These are phyloP conservation scores for Penicillium parvum DNA, from an alignment of 495 filamentous ascomycete species.

Conservation along the genomic window DNA sequence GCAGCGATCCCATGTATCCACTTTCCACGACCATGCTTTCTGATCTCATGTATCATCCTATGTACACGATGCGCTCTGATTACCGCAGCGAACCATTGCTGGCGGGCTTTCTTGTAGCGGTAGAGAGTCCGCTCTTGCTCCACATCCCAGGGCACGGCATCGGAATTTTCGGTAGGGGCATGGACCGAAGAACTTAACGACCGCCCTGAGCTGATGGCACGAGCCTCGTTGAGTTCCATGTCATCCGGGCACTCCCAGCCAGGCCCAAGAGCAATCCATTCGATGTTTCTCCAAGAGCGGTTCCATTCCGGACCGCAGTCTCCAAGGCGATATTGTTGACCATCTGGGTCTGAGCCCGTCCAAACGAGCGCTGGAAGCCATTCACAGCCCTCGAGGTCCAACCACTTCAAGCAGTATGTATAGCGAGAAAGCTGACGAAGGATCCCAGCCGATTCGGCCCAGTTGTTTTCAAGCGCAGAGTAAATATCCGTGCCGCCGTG, in stretches of 20 bases:
- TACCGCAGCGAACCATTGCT: slow-evolving; percentile 21
- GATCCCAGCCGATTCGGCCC: slow-evolving; percentile 63
- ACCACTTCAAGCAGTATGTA: slow-evolving; percentile 68
- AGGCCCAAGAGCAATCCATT: slow-evolving; percentile 46
- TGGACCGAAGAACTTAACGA: not conserved
- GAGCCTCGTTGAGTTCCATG: not conserved
- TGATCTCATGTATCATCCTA: slow-evolving; percentile 21
- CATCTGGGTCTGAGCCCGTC: slow-evolving; percentile 30
- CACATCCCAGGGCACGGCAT: slow-evolving; percentile 29
- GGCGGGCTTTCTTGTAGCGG: slow-evolving; percentile 22
- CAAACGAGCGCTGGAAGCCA: slow-evolving; percentile 66
- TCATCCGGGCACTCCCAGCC: slow-evolving; percentile 28
- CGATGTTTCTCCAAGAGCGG: slow-evolving; percentile 45
- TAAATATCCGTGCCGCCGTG: slow-evolving; percentile 62
- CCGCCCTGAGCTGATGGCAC: not conserved
- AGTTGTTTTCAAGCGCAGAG: slow-evolving; percentile 61
- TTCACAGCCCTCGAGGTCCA: slow-evolving; percentile 76
- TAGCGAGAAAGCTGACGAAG: slow-evolving; percentile 62
- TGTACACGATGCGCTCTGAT: slow-evolving; percentile 22
- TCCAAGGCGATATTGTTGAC: slow-evolving; percentile 17
- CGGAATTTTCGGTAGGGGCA: not conserved
- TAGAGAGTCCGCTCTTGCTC: slow-evolving; percentile 30
- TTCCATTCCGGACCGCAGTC: slow-evolving; percentile 48
- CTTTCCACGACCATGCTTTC: slow-evolving; percentile 32
- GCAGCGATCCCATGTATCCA: slow-evolving; percentile 37